Percentiles rank a stretch among this genome's conserved stretches.
Evolutionary conservation across 768 basidiomycete species (phyloP).

Genomic region (Rhodotorula toruloides): DNA sequence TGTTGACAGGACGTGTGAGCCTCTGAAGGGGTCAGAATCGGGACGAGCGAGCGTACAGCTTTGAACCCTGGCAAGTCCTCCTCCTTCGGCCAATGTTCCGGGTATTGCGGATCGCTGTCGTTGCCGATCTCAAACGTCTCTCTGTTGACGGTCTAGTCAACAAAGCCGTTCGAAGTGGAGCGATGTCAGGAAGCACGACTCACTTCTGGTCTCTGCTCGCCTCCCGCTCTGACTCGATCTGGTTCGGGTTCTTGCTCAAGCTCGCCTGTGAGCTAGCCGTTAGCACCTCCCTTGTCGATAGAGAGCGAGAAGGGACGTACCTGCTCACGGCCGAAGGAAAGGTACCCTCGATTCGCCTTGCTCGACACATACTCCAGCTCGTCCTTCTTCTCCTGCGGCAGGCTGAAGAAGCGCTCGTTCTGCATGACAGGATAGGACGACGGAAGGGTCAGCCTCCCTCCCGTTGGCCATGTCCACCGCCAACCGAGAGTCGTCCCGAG

Average conservation of each 20-base stretch:
- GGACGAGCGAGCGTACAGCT: slow-evolving; percentile 24
- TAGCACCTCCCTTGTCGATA: too few species aligned
- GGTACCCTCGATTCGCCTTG: slow-evolving; percentile 30
- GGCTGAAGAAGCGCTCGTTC: slow-evolving; percentile 44
- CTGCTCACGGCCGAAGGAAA: slow-evolving; percentile 5
- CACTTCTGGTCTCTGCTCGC: slow-evolving; percentile 19
- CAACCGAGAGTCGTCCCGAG: too few species aligned
- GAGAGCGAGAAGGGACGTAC: neutral
- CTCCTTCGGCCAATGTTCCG: slow-evolving; percentile 60
- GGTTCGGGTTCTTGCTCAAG: slow-evolving; percentile 3
- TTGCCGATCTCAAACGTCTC: slow-evolving; percentile 54
- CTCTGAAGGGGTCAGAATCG: neutral
- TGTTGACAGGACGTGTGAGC: neutral
- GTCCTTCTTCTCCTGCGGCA: slow-evolving; percentile 52
- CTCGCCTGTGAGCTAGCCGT: neutral
- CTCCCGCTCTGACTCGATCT: neutral
- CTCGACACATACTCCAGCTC: slow-evolving; percentile 20
- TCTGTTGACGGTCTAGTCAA: neutral
- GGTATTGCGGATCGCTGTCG: slow-evolving; percentile 51
- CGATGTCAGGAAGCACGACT: neutral
- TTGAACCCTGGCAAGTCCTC: slow-evolving; percentile 56
- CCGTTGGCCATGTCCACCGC: slow-evolving; percentile 46
- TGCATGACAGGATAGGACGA: neutral
- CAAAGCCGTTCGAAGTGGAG: too few species aligned
- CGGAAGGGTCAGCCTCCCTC: neutral